A percentile compares a stretch with the other conserved stretches of the same genome.
phyloP scores from a whole-genome alignment of 169 alveolate species.

The Plasmodium sp. region DNA sequence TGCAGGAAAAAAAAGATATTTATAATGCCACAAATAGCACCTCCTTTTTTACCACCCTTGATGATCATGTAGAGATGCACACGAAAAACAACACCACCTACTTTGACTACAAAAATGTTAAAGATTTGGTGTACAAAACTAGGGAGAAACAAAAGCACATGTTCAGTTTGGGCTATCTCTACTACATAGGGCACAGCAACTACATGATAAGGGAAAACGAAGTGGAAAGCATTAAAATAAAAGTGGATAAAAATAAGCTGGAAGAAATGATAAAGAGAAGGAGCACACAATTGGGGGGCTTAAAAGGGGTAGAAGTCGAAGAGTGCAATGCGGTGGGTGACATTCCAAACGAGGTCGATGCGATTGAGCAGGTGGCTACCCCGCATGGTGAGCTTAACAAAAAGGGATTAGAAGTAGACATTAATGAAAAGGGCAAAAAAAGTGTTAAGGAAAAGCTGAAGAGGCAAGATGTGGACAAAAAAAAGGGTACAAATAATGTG shows the following conservation, averaged over 20 bases:
- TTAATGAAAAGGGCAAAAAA: background rate
- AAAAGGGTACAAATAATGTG: background rate
- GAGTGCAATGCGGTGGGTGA: background rate
- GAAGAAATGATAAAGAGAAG: conserved; percentile 13
- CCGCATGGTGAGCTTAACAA: background rate
- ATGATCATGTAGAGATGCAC: background rate
- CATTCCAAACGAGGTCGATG: background rate
- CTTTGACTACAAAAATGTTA: conserved; percentile 30
- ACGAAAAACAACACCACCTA: conserved; percentile 25
- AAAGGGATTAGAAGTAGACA: background rate
- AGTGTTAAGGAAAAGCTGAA: conserved; percentile 2
- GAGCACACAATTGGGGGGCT: background rate
- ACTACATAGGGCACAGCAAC: conserved; percentile 41
- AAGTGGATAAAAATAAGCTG: conserved; percentile 41
- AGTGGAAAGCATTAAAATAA: conserved; percentile 23
- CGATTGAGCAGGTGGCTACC: background rate
- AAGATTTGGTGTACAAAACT: conserved; percentile 22
- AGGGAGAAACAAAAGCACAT: background rate
- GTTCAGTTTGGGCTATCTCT: conserved; percentile 6
- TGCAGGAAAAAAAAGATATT: conserved; percentile 10
- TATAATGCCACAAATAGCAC: conserved; percentile 5
- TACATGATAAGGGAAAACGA: conserved; percentile 57
- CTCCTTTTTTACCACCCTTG: background rate
- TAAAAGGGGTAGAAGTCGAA: background rate
- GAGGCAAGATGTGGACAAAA: background rate